These are phyloP conservation scores for Scedosporium boydii DNA, from an alignment of 2,329 filamentous ascomycete species.

Conservation along the genomic window DNA sequence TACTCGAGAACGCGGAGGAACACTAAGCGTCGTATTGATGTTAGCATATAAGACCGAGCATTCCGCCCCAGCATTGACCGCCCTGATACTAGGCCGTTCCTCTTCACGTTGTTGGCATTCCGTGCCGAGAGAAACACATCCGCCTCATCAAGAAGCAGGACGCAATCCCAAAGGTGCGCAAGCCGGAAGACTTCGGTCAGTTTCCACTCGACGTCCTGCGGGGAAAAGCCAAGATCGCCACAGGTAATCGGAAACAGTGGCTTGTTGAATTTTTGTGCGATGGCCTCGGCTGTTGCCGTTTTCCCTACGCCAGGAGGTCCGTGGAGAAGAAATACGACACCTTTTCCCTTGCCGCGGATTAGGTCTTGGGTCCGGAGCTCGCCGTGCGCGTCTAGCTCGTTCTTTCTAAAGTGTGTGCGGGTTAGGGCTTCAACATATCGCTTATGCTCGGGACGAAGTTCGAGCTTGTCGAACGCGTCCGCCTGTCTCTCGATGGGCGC, in stretches of 20 bases:
- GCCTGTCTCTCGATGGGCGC: too few species aligned
- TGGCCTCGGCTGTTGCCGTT: slow-evolving; percentile 35
- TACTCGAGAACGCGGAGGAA: slow-evolving; percentile 38
- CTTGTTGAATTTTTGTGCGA: slow-evolving; percentile 29
- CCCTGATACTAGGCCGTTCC: slow-evolving; percentile 26
- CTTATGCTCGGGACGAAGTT: too few species aligned
- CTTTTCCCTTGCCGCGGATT: slow-evolving; percentile 34
- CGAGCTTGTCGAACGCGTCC: too few species aligned
- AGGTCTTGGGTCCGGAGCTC: slow-evolving; percentile 19
- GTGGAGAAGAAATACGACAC: slow-evolving; percentile 34
- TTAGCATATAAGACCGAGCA: background rate
- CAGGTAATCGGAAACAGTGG: slow-evolving; percentile 40
- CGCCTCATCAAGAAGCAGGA: slow-evolving; percentile 27
- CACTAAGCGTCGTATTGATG: slow-evolving; percentile 13
- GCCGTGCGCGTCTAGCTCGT: too few species aligned
- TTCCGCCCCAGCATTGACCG: background rate
- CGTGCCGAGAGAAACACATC: slow-evolving; percentile 24
- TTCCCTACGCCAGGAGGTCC: slow-evolving; percentile 39
- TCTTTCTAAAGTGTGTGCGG: too few species aligned
- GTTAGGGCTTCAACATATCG: too few species aligned
- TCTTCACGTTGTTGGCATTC: slow-evolving; percentile 19
- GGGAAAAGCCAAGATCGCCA: slow-evolving; percentile 34
- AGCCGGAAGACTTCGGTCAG: slow-evolving; percentile 33
- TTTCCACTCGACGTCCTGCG: slow-evolving; percentile 27
- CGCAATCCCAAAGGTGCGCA: slow-evolving; percentile 27